Conservation (phyloP, 164 flowering plant genomes). For the Piper betle region DNA sequence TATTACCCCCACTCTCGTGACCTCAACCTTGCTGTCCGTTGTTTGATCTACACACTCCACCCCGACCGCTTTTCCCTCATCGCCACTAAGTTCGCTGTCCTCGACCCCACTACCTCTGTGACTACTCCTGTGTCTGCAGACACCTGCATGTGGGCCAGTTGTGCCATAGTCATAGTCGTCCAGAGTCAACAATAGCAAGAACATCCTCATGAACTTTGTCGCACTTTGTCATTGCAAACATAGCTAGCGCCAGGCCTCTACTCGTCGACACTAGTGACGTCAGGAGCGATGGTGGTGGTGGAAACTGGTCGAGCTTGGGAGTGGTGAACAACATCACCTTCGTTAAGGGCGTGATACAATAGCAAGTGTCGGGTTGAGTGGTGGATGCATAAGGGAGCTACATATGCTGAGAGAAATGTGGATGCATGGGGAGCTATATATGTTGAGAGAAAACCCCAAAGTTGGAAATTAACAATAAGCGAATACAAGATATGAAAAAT, state of each 20-base stretch:
- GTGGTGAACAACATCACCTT: too few species aligned
- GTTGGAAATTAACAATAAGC: too few species aligned
- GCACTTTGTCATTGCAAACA: slow-evolving; percentile 55
- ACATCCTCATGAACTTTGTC: slow-evolving; percentile 84
- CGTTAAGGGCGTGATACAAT: too few species aligned
- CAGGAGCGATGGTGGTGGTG: background rate
- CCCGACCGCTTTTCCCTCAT: slow-evolving; percentile 61
- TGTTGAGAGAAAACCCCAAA: too few species aligned
- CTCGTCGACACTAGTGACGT: slow-evolving; percentile 38
- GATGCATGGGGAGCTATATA: too few species aligned
- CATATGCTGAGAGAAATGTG: too few species aligned
- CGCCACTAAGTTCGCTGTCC: slow-evolving; percentile 66
- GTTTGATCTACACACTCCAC: slow-evolving; percentile 83
- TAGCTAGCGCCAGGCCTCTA: slow-evolving; percentile 36
- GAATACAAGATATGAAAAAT: too few species aligned
- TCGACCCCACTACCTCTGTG: slow-evolving; percentile 28
- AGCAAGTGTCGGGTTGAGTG: too few species aligned
- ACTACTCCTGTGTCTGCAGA: slow-evolving; percentile 40
- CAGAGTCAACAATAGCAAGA: slow-evolving; percentile 56
- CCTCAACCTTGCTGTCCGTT: slow-evolving; percentile 27
- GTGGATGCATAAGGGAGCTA: too few species aligned
- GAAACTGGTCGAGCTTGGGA: background rate
- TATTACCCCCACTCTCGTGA: slow-evolving; percentile 69
- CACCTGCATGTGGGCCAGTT: slow-evolving; percentile 13
- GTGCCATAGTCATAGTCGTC: slow-evolving; percentile 51